These are phyloP conservation scores for Mucor piriformis DNA, from an alignment of 371 early-diverging fungal species.

Conservation along the genomic window DNA sequence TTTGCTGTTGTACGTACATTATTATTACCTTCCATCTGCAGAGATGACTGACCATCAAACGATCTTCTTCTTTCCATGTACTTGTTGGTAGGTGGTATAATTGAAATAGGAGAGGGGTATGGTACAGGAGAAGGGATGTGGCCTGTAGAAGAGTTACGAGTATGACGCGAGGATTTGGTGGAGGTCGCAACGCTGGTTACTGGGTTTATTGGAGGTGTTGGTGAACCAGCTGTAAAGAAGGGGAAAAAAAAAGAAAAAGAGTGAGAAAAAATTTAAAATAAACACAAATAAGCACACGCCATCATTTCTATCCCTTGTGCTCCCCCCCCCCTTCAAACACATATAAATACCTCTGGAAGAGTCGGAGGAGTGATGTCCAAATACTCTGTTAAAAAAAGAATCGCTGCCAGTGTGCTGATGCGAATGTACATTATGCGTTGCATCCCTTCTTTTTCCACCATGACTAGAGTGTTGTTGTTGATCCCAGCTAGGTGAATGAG, in stretches of 20 bases:
- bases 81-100: slow-evolving; percentile 5
- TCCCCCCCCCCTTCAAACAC: not conserved
- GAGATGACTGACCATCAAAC: slow-evolving; percentile 22
- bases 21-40: slow-evolving; percentile 2
- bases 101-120: slow-evolving; percentile 5
- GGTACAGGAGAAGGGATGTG: slow-evolving; percentile 19
- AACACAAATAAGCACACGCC: not conserved
- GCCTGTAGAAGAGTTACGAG: slow-evolving; percentile 37
- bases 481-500: slow-evolving; percentile 20
- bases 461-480: not conserved
- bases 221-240: slow-evolving; percentile 22
- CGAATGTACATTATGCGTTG: not conserved
- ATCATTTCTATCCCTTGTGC: slow-evolving; percentile 2
- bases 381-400: slow-evolving; percentile 41
- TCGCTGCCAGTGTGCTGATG: slow-evolving; percentile 23
- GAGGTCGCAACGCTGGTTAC: not conserved
- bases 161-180: slow-evolving; percentile 28
- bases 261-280: slow-evolving; percentile 1
- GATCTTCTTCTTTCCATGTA: slow-evolving; percentile 39
- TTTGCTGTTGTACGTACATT: slow-evolving; percentile 2
- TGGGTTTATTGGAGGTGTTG: slow-evolving; percentile 19
- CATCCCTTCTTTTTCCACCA: slow-evolving; percentile 4
- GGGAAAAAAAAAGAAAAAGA: not conserved
- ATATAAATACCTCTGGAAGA: slow-evolving; percentile 37
- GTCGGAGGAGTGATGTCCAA: slow-evolving; percentile 44